Evolutionary conservation across 768 basidiomycete species (phyloP), one percentile per base, ranked within the genome.

Genomic region (Dendrothele bispora): DNA sequence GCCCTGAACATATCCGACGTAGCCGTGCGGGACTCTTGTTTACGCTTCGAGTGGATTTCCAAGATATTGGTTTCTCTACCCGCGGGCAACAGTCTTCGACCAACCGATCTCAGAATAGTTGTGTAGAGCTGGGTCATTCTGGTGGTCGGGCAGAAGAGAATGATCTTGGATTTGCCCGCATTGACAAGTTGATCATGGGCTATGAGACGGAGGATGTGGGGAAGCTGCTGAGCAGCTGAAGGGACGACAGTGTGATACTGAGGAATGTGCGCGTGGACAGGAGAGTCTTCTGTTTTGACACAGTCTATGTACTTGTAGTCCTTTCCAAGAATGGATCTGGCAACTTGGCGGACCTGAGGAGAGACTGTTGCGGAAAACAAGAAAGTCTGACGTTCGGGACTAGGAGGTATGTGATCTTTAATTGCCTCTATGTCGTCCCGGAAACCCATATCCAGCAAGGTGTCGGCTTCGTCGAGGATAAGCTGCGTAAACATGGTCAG

Each of bases 381-480:
- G 69, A 95, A 86, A 0, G 93, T 95, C 61, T 95, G 93, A n/a
- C 92, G 83, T 44, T 80, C 61, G 0, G 84, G 79, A 1, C 68
- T 57, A 17, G 70, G 68, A 7, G 87, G 85, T n/a, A 95, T 72
- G 57, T 72, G 76, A 4, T 69, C 60, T 24, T 77, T 65, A 56
- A 95, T 91, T 2, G 77, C 80, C 18, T 88, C 81, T 25, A 98
- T 82, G 57, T 95, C 94, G 20, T 84, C 79, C 4, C 87, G 79
- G 79, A 95, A 97, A 55, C 94, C 94, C 86, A 94, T 88, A 48
- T 93, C 91, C 10, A 98, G 73, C 11, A 95, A 74, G 0, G 87
- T 90, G 59, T 98, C 94, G 10, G 92, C 91, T 63, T 97, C 92
- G 59, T 98, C 97, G 48, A 98, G 73, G 50, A 98, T 77, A 43